Evolutionary conservation across 495 filamentous ascomycete genomes (phyloP).

Genomic region (Penicillium subrubescens): DNA sequence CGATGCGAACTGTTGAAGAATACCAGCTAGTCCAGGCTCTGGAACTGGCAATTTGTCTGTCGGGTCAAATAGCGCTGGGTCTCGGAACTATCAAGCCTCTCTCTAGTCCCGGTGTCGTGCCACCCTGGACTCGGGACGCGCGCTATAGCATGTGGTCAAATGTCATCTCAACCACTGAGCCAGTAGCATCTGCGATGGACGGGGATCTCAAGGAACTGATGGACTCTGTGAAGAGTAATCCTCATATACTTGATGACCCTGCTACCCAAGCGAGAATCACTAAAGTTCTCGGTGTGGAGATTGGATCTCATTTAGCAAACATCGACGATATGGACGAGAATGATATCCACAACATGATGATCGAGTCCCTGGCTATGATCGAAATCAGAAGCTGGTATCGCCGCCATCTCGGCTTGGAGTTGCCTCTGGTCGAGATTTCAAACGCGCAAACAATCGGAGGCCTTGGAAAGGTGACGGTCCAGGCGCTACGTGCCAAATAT

Average conservation of each 20-base stretch:
- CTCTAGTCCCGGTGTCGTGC: not conserved
- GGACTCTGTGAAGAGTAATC: not conserved
- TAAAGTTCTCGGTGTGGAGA: not conserved
- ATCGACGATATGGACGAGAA: conserved; percentile 2
- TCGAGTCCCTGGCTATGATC: conserved; percentile 2
- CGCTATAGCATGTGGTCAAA: conserved; percentile 1
- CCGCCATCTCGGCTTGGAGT: not conserved
- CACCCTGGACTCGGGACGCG: conserved; percentile 1
- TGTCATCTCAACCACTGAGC: not conserved
- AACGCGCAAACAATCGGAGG: conserved; percentile 1
- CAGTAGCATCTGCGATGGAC: not conserved
- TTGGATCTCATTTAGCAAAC: conserved; percentile 3
- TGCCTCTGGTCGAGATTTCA: conserved; percentile 2
- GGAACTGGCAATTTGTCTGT: not conserved
- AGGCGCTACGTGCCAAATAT: conserved; percentile 4
- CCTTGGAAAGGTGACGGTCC: not conserved
- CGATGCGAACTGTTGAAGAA: conserved; percentile 2
- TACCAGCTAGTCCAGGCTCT: not conserved
- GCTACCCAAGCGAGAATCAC: not conserved
- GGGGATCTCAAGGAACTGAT: conserved; percentile 2
- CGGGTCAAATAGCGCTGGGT: not conserved
- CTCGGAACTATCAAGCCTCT: conserved; percentile 1
- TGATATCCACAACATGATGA: not conserved
- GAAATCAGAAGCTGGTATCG: conserved; percentile 4
- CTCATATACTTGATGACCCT: conserved; percentile 1